Evolutionary conservation across 768 basidiomycete species (phyloP), one percentile per base, ranked within the genome.

Genomic region (Chalciporus chontae): DNA sequence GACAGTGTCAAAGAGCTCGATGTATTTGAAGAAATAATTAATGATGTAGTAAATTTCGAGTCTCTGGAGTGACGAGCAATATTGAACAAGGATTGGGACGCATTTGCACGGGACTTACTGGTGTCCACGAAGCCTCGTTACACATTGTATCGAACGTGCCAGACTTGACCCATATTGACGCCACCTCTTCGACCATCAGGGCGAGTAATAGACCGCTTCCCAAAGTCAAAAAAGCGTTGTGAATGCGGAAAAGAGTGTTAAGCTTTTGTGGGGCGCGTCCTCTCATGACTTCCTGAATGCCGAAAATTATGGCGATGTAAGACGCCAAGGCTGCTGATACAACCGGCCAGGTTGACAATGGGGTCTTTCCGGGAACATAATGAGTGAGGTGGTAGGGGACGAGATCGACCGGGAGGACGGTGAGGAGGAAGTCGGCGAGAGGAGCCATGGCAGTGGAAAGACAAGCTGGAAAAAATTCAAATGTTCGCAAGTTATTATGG

Each of bases 1-100:
- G 57, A 97, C 81, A 13, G 96, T 99, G 75, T 98, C 96, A 55
- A 95, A 69, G 51, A 98, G 82, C 72, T 99, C 96, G 56, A 96
- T 73, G 70, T 97, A 98, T 69, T 97, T 97, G 82, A 96, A 91
- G 72, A 86, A 94, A 74, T 98, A 99, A 76, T 99, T 99, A 77
- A 97, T 77, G 78, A 98, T 93, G 76, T 99, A 98, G 76, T 90
- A 97, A 64, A 94, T 87, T 73, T 97, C 89, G 68, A 97, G 77
- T 67, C 80, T 81, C 94, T 96, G 62, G 13, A 39, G 18, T 37
- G 8, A 40, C 45, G 24, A 26, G 5, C 15, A 47, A 53, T 27
- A 44, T 43, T 42, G 31, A 56, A 48, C 7, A 5, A 23, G n/a
- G 17, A 43, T 48, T 8, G n/a, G 23, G 4, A 42, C 5, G 36